Conservation (phyloP, 208 protist species). For the Wallacemonas collosoma region DNA sequence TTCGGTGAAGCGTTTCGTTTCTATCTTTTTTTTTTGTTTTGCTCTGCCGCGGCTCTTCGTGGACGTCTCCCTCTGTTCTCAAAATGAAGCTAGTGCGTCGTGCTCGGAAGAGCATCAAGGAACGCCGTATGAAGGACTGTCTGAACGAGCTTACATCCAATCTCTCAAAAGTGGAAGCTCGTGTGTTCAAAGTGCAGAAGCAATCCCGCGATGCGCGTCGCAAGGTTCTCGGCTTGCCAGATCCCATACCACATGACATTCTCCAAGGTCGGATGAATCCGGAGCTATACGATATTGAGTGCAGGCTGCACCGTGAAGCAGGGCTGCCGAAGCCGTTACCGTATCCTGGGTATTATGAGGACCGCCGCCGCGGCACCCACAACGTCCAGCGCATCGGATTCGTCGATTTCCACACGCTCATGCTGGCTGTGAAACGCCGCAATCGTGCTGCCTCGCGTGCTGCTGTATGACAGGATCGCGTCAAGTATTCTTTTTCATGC, state of each 20-base stretch:
- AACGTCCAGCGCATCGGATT: conserved; percentile 69
- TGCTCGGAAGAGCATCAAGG: conserved; percentile 85
- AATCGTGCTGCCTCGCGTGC: conserved; percentile 1
- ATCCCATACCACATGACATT: conserved; percentile 55
- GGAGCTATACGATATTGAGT: conserved; percentile 83
- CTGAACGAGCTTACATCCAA: conserved; percentile 83
- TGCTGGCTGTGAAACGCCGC: conserved; percentile 36
- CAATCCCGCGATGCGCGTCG: conserved; percentile 39
- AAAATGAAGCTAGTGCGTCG: conserved; percentile 87
- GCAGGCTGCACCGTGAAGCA: conserved; percentile 77
- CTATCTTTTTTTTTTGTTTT: conserved; percentile 14
- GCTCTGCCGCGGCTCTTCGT: not conserved
- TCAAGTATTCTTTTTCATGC: too few relatives aligned
- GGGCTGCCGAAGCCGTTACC: conserved; percentile 67
- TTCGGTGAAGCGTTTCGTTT: not conserved
- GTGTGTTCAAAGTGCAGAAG: conserved; percentile 69
- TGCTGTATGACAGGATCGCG: too few relatives aligned
- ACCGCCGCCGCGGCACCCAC: not conserved
- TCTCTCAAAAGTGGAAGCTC: conserved; percentile 82
- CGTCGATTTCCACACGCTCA: conserved; percentile 63
- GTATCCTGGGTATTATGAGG: conserved; percentile 53
- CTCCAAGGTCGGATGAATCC: conserved; percentile 70
- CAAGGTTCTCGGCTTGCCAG: conserved; percentile 31
- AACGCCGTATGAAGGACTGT: conserved; percentile 88
- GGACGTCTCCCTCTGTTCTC: not conserved